Evolutionary conservation across 2,329 filamentous ascomycete genomes (phyloP).

Genomic region (Pseudocercospora fuligena): DNA sequence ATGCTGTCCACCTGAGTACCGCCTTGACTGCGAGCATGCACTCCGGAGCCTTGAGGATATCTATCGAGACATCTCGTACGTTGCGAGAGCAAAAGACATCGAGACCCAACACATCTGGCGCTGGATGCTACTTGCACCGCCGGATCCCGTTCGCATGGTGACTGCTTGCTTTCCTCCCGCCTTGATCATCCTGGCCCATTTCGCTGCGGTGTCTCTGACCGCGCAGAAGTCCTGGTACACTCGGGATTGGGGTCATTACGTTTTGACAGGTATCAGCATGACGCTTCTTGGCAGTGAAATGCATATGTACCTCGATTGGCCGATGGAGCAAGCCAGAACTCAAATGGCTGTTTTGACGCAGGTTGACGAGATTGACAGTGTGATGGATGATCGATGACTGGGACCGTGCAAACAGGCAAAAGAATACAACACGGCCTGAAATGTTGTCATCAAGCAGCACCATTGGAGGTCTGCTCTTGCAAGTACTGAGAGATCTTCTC

Average conservation of each 20-base stretch:
- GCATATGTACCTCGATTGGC: constrained; percentile 14
- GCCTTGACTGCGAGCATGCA: constrained; percentile 13
- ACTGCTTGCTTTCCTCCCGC: constrained; percentile 28
- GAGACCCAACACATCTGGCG: constrained; percentile 17
- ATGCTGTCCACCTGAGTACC: constrained; percentile 10
- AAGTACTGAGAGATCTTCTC: too few species aligned
- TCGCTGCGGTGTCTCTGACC: constrained; percentile 25
- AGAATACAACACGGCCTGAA: too few species aligned
- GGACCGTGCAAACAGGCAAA: too few species aligned
- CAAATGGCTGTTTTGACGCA: not conserved
- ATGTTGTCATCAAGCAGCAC: too few species aligned
- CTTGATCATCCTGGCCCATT: constrained; percentile 33
- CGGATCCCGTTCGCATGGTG: constrained; percentile 28
- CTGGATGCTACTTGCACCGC: constrained; percentile 19
- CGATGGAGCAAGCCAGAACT: constrained; percentile 14
- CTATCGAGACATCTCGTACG: constrained; percentile 16
- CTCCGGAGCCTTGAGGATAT: constrained; percentile 17
- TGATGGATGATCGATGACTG: constrained; percentile 6
- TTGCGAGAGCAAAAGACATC: constrained; percentile 7
- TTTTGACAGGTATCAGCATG: constrained; percentile 14
- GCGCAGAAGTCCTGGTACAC: constrained; percentile 18
- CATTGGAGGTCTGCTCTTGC: too few species aligned
- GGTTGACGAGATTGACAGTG: constrained; percentile 9
- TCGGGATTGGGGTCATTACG: constrained; percentile 14
- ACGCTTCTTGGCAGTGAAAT: constrained; percentile 13